A percentile compares a stretch with the other conserved stretches of the same genome.
These are phyloP conservation scores for Collariella sp. DNA, from an alignment of 495 filamentous ascomycete genomes.

Conservation along the genomic window DNA sequence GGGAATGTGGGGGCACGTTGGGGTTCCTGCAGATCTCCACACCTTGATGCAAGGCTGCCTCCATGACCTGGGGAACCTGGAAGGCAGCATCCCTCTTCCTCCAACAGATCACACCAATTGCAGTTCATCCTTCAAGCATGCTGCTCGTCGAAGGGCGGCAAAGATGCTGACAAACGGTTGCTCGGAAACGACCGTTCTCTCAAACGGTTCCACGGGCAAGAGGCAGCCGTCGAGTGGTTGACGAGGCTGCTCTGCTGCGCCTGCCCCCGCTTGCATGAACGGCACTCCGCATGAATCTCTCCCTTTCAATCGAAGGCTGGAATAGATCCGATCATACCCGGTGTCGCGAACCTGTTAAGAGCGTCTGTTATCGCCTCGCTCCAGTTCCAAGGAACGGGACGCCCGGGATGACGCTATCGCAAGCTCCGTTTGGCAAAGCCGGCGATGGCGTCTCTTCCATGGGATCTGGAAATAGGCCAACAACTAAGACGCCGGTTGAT, in stretches of 20 bases:
- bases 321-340: not conserved
- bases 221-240: conserved; percentile 1
- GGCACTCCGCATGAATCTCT: not conserved
- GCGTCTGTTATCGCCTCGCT: not conserved
- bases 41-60: not conserved
- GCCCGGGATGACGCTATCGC: no score
- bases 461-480: not conserved
- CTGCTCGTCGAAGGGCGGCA: not conserved
- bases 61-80: no score
- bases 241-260: not conserved
- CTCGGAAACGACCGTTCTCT: not conserved
- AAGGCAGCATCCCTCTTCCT: no score
- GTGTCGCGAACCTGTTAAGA: not conserved
- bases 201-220: not conserved
- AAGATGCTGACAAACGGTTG: not conserved
- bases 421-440: no score
- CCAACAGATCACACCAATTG: not conserved
- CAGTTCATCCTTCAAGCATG: not conserved
- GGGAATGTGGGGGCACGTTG: not conserved
- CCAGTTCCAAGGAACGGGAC: no score
- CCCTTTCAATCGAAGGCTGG: no score
- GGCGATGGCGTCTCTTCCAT: no score
- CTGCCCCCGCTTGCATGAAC: conserved; percentile 1
- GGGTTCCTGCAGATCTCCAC: conserved; percentile 6
- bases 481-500: not conserved